A percentile compares a stretch with the other conserved stretches of the same genome.
These are phyloP conservation scores for Macrolepiota albuminosa DNA, from an alignment of 768 basidiomycete species.

Conservation along the genomic window DNA sequence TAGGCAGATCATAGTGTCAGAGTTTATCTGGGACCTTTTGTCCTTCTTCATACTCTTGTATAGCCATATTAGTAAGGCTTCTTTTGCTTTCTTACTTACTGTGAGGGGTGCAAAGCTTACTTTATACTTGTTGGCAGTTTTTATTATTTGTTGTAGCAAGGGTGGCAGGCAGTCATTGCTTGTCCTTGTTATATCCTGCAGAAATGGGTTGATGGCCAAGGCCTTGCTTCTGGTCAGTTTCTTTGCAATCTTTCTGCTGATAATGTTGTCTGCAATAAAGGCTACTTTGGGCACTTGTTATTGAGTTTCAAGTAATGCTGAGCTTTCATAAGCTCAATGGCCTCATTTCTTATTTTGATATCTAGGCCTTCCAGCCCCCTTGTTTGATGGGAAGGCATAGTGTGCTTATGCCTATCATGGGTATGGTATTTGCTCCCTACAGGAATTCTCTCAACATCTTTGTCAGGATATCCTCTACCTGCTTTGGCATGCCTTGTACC, in stretches of 20 bases:
- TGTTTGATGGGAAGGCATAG: conserved; percentile 8
- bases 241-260: conserved; percentile 2
- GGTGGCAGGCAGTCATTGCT: too few species aligned
- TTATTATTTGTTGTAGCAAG: too few species aligned
- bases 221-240: too few species aligned
- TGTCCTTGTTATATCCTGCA: too few species aligned
- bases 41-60: neutral
- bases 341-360: conserved; percentile 21
- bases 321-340: conserved; percentile 19
- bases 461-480: conserved; percentile 2
- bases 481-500: conserved; percentile 32
- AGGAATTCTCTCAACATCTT: conserved; percentile 21
- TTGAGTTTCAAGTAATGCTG: conserved; percentile 17
- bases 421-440: conserved; percentile 17
- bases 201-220: too few species aligned
- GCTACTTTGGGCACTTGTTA: neutral
- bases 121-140: neutral
- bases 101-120: neutral
- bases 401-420: conserved; percentile 12
- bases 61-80: neutral
- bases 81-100: neutral
- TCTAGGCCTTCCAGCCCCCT: conserved; percentile 12
- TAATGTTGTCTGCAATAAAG: conserved; percentile 11
- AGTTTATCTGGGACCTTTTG: too few species aligned
- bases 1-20: neutral